These are phyloP conservation scores for Candida chauliodis DNA, from an alignment of 805 yeast genomes.

Conservation along the genomic window DNA sequence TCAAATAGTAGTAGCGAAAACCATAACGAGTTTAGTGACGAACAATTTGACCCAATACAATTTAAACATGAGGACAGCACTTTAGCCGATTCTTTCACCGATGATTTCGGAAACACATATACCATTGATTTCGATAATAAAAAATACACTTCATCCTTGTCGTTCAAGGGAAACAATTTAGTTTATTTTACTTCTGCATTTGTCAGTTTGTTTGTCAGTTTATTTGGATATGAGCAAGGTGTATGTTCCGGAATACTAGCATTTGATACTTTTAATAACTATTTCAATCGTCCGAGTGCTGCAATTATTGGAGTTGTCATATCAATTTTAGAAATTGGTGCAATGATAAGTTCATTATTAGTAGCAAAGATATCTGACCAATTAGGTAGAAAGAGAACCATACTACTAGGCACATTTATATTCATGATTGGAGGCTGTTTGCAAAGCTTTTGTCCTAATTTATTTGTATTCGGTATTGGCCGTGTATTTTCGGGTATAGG, in stretches of 20 bases:
- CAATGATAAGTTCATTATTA: conserved; percentile 70
- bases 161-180: conserved; percentile 36
- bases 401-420: conserved; percentile 71
- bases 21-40: conserved; percentile 11
- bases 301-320: conserved; percentile 81
- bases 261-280: conserved; percentile 62
- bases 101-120: conserved; percentile 33
- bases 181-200: conserved; percentile 45
- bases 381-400: conserved; percentile 76
- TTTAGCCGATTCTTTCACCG: conserved; percentile 13
- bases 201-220: conserved; percentile 40
- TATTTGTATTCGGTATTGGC: conserved; percentile 63
- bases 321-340: conserved; percentile 86
- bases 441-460: conserved; percentile 58
- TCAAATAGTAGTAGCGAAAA: neutral
- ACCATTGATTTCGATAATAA: conserved; percentile 36
- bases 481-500: conserved; percentile 82
- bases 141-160: conserved; percentile 26
- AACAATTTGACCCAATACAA: conserved; percentile 14
- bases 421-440: conserved; percentile 77
- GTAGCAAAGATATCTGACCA: conserved; percentile 77
- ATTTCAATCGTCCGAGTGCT: conserved; percentile 71
- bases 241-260: conserved; percentile 86
- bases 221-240: conserved; percentile 56
- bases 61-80: conserved; percentile 4